Base-by-base conservation (phyloP, 2,329 filamentous ascomycete species). In the Beauveria varroae region DNA sequence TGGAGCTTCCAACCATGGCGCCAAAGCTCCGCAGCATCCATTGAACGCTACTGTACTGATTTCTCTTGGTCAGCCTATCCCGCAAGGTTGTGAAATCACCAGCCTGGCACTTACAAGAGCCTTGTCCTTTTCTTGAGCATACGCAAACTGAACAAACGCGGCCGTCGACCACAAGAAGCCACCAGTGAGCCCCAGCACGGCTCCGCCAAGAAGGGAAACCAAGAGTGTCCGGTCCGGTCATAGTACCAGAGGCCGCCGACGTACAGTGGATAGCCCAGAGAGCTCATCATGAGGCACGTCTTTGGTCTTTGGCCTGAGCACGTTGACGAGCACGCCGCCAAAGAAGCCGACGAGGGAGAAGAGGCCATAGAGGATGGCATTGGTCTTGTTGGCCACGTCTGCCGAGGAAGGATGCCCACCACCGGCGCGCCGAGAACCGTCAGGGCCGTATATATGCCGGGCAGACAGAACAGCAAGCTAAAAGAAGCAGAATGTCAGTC, bases 341-440 rank as follows among this genome's bases (percentile, higher is more conserved):
- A 65, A 56, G 51, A 63, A 61, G 10, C 61, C 64, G 37, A 62
- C 57, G 3, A 61, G 57, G 49, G 55, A 57, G 10, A 65, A 64
- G 3, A 65, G 26, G 43, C 64, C 62, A 43, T 65, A 65, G 2
- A 65, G 47, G 34, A 65, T 63, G 47, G 63, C 64, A 47, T 65
- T 65, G 34, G 63, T 62, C 52, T 64, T 40, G 56, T 65, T 64
- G 44, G 63, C 63, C 34, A 65, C 58, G 18, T 59, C 63, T n/a
- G 61, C 56, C 2, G 62, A 59, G 12, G 64, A 62, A 9, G 64
- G 64, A 26, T 62, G 61, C 47, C 60, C 63, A 26, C 66, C 66
- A 43, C 66, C 66, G 0, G 66, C 66, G 66, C 66, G 1, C 66
- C 66, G 14, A 68, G 65, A 24, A 62, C 66, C n/a, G 66, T 68